These are phyloP conservation scores for Populus pruinosa DNA, from an alignment of 345 rosid genomes.

Conservation along the genomic window DNA sequence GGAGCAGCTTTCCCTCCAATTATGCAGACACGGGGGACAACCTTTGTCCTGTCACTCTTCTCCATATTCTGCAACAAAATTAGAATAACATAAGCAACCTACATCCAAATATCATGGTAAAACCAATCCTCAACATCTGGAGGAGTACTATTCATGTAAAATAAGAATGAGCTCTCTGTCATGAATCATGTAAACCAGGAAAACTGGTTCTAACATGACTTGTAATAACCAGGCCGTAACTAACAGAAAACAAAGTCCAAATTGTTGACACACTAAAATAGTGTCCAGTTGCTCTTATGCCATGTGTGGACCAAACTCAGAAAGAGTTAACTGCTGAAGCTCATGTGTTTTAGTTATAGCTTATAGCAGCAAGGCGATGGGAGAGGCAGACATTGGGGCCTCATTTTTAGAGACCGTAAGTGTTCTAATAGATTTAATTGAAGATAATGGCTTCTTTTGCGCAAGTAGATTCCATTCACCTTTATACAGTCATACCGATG, in stretches of 20 bases:
- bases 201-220: background rate
- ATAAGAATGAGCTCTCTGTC: background rate
- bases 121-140: background rate
- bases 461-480: slow-evolving; percentile 22
- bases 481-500: slow-evolving; percentile 50
- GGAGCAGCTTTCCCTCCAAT: slow-evolving; percentile 56
- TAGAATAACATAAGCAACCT: slow-evolving; percentile 1
- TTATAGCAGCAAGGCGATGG: background rate
- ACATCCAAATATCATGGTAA: background rate
- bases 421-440: background rate
- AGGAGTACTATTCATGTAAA: background rate
- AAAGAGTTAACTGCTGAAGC: background rate
- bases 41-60: slow-evolving; percentile 33
- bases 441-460: background rate
- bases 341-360: background rate
- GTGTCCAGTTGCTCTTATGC: background rate
- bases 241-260: slow-evolving; percentile 1
- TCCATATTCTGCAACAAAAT: slow-evolving; percentile 35
- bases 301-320: background rate
- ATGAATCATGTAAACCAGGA: background rate
- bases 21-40: slow-evolving; percentile 52
- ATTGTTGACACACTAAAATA: background rate
- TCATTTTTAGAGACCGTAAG: background rate
- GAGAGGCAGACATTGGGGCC: background rate
- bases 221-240: background rate